phyloP scores from a whole-genome alignment of 2,329 filamentous ascomycete species.

The Metarhizium sp. region DNA sequence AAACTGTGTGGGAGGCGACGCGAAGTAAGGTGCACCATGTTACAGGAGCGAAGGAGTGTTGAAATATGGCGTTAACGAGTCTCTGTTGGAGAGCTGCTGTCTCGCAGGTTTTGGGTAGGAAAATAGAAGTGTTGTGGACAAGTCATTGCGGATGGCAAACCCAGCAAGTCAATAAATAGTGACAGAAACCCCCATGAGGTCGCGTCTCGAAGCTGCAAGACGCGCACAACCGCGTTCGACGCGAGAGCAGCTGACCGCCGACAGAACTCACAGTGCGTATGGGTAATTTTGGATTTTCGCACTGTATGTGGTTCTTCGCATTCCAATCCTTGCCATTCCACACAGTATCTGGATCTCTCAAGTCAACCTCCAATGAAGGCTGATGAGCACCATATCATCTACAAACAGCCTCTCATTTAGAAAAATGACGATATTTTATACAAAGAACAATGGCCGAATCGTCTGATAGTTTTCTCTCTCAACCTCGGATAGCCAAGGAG shows the following conservation, averaged over 20 bases:
- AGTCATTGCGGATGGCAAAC: background rate
- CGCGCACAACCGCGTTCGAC: constrained; percentile 6
- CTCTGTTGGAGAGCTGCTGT: background rate
- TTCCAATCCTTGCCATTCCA: too few relatives aligned
- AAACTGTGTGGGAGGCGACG: constrained; percentile 71
- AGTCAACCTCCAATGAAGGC: background rate
- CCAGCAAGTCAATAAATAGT: background rate
- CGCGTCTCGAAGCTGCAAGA: background rate
- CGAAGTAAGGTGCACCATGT: constrained; percentile 33
- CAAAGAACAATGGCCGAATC: constrained; percentile 17
- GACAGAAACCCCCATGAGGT: background rate
- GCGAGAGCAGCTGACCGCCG: constrained; percentile 18
- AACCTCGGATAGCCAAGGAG: constrained; percentile 22
- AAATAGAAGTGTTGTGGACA: background rate
- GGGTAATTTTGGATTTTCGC: background rate
- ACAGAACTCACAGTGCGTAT: background rate
- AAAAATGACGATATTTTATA: background rate
- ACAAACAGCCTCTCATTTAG: background rate
- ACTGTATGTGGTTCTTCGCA: constrained; percentile 1
- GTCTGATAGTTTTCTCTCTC: constrained; percentile 9
- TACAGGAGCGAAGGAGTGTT: constrained; percentile 35
- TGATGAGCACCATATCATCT: background rate
- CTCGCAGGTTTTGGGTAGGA: background rate
- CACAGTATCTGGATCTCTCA: too few relatives aligned
- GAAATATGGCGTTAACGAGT: background rate